phyloP scores from a whole-genome alignment of 2,329 filamentous ascomycete species.

The Volutella citrinella region DNA sequence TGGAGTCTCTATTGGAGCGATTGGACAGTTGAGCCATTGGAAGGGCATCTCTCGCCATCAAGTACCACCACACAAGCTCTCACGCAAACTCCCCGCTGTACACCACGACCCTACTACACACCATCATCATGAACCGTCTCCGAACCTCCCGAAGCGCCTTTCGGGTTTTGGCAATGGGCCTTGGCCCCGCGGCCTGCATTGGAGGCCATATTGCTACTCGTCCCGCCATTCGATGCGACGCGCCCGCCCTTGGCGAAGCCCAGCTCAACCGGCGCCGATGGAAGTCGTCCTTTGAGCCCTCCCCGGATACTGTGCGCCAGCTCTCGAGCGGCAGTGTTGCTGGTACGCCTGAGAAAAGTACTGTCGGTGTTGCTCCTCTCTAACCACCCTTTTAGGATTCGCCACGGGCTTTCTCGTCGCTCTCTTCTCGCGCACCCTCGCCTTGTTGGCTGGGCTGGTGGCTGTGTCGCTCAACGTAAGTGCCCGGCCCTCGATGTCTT shows the following conservation, averaged over 20 bases:
- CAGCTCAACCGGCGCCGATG: slow-evolving; percentile 12
- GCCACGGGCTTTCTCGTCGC: slow-evolving; percentile 63
- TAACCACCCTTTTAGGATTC: slow-evolving; percentile 45
- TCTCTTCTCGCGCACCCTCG: slow-evolving; percentile 68
- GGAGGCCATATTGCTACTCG: slow-evolving; percentile 23
- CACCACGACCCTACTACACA: too few species aligned
- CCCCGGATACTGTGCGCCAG: slow-evolving; percentile 40
- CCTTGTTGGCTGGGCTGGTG: slow-evolving; percentile 62
- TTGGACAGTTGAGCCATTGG: too few species aligned
- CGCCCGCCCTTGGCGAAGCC: slow-evolving; percentile 18
- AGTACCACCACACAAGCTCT: too few species aligned
- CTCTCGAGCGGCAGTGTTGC: slow-evolving; percentile 53
- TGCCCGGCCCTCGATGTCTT: slow-evolving; percentile 1
- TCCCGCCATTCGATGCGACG: slow-evolving; percentile 27
- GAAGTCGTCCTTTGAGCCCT: slow-evolving; percentile 16
- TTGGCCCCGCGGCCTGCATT: slow-evolving; percentile 27
- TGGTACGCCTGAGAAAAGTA: slow-evolving; percentile 32
- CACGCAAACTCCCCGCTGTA: too few species aligned
- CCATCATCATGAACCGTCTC: slow-evolving; percentile 25
- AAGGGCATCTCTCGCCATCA: too few species aligned
- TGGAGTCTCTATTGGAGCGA: too few species aligned
- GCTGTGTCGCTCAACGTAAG: slow-evolving; percentile 63
- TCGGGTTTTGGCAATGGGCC: slow-evolving; percentile 24
- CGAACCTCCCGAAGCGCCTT: slow-evolving; percentile 17
- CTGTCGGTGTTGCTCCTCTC: neutral